Evolutionary conservation across 306 rosid species (phyloP).

Genomic region (Fragaria nilgerrensis): DNA sequence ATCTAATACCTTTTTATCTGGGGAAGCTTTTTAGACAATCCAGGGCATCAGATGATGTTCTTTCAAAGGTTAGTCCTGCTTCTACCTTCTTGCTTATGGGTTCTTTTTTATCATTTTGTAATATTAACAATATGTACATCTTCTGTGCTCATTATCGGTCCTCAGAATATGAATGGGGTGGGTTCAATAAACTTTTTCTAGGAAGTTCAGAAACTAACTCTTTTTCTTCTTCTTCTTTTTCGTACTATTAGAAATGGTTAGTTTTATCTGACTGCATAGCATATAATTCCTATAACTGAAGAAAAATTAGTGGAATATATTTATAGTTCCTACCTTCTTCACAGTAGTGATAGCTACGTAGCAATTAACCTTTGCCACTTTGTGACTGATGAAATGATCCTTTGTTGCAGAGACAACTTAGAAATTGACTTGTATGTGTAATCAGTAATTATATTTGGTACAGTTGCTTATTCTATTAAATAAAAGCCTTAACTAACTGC

Average conservation of each 20-base stretch:
- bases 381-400: neutral
- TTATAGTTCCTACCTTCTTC: neutral
- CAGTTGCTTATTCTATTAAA: neutral
- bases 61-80: conserved; percentile 45
- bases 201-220: neutral
- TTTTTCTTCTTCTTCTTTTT: neutral
- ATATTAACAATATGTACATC: neutral
- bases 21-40: conserved; percentile 59
- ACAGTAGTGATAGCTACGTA: neutral
- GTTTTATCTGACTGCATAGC: neutral
- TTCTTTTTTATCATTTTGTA: neutral
- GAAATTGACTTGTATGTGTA: neutral
- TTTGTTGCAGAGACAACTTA: neutral
- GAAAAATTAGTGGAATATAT: neutral
- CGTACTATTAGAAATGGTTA: neutral
- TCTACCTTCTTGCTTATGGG: conserved; percentile 18
- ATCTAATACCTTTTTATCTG: conserved; percentile 59
- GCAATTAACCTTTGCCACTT: neutral
- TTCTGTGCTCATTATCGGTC: neutral
- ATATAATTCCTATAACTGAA: neutral
- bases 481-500: neutral
- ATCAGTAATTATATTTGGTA: neutral
- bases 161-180: neutral
- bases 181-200: neutral
- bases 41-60: conserved; percentile 53